Evolutionary conservation across 2,329 filamentous ascomycete genomes (phyloP).

Genomic region (Colletotrichum eremochloae): DNA sequence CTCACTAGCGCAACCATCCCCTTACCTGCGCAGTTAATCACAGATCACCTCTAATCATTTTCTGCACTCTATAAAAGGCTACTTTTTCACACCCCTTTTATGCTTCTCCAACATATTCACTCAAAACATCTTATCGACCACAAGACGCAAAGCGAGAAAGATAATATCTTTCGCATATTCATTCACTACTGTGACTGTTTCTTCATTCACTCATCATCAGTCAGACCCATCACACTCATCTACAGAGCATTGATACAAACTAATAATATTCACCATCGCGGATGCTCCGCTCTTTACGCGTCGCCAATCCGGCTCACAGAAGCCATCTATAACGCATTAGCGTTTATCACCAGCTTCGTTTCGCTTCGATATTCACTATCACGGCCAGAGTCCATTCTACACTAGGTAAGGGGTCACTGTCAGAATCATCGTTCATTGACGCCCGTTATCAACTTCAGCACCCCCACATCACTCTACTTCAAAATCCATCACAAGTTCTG

Average conservation of each 20-base stretch:
- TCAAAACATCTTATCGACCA: too few relatives aligned
- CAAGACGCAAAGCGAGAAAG: too few relatives aligned
- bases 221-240: not conserved
- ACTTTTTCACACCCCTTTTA: too few relatives aligned
- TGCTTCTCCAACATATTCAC: too few relatives aligned
- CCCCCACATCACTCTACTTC: too few relatives aligned
- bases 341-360: not conserved
- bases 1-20: not conserved
- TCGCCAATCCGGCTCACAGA: not conserved
- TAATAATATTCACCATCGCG: not conserved
- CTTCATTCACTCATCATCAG: not conserved
- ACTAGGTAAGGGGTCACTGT: not conserved
- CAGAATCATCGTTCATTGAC: not conserved
- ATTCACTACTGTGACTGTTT: too few relatives aligned
- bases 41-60: too few relatives aligned
- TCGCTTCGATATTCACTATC: not conserved
- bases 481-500: not conserved
- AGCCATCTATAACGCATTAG: too few relatives aligned
- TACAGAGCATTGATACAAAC: not conserved
- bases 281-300: too few relatives aligned
- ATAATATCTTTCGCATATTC: too few relatives aligned
- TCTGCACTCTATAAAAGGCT: too few relatives aligned
- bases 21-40: not conserved
- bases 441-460: not conserved
- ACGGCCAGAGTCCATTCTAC: not conserved